Conservation (phyloP, 2,329 filamentous ascomycete genomes). For the Sclerotinia sclerotiorum region DNA sequence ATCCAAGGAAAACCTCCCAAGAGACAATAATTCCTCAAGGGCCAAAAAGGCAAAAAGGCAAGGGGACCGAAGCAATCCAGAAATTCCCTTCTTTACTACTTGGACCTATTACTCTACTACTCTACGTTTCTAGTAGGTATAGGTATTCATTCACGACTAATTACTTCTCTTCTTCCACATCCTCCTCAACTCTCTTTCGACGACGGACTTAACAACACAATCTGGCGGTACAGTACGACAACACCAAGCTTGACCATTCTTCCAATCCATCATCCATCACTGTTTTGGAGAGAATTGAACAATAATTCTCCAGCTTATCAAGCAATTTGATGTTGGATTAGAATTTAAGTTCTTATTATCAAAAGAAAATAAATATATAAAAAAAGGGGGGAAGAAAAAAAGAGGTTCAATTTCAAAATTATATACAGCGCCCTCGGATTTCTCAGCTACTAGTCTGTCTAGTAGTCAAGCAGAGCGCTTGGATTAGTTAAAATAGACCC, state of each 20-base stretch:
- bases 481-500: slow-evolving; percentile 10
- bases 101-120: too few relatives aligned
- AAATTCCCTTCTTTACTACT: too few relatives aligned
- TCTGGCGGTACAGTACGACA: too few relatives aligned
- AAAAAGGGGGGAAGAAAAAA: neutral
- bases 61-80: too few relatives aligned
- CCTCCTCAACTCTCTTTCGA: neutral
- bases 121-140: too few relatives aligned
- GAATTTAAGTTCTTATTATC: neutral
- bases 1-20: too few relatives aligned
- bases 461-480: slow-evolving; percentile 8
- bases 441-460: neutral
- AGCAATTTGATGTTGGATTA: neutral
- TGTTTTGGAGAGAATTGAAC: too few relatives aligned
- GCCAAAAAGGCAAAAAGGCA: too few relatives aligned
- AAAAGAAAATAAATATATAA: neutral
- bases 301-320: too few relatives aligned
- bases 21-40: too few relatives aligned
- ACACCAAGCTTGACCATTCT: neutral
- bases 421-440: neutral
- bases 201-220: too few relatives aligned
- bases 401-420: neutral
- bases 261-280: neutral
- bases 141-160: neutral
- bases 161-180: neutral